These are phyloP conservation scores for Stylosanthes scabra DNA, from an alignment of 331 rosid genomes.

Conservation along the genomic window DNA sequence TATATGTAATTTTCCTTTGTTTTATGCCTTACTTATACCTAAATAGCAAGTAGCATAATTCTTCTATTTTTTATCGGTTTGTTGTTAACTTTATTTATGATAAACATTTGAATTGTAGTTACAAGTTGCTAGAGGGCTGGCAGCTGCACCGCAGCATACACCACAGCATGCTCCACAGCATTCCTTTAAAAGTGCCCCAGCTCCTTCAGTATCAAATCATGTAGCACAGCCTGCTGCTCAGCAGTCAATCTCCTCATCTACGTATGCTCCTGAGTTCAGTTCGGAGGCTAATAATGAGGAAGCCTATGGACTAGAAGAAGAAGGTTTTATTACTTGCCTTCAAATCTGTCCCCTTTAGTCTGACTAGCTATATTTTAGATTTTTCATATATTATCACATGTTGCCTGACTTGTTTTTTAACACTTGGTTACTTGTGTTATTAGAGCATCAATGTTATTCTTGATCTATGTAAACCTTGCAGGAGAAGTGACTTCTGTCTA, in stretches of 20 bases:
- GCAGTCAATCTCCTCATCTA: conserved; percentile 56
- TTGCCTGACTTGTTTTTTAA: conserved; percentile 13
- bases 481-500: conserved; percentile 93
- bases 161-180: conserved; percentile 48
- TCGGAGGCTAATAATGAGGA: conserved; percentile 70
- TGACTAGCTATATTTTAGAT: background rate
- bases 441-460: conserved; percentile 39
- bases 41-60: too few species aligned
- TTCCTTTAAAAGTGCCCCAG: conserved; percentile 49
- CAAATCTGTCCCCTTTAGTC: background rate
- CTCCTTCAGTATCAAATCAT: conserved; percentile 71
- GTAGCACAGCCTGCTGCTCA: conserved; percentile 67
- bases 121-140: conserved; percentile 69
- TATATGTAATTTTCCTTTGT: background rate
- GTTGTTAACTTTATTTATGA: conserved; percentile 15
- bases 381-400: background rate
- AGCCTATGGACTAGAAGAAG: conserved; percentile 69
- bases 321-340: conserved; percentile 56
- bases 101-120: conserved; percentile 56
- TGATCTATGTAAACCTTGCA: conserved; percentile 44
- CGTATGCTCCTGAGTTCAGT: conserved; percentile 56
- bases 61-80: background rate
- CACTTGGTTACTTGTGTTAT: background rate
- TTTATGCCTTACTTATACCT: too few species aligned
- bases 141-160: conserved; percentile 48